Evolutionary conservation across 495 filamentous ascomycete species (phyloP).

Genomic region (Aspergillus sclerotioniger): DNA sequence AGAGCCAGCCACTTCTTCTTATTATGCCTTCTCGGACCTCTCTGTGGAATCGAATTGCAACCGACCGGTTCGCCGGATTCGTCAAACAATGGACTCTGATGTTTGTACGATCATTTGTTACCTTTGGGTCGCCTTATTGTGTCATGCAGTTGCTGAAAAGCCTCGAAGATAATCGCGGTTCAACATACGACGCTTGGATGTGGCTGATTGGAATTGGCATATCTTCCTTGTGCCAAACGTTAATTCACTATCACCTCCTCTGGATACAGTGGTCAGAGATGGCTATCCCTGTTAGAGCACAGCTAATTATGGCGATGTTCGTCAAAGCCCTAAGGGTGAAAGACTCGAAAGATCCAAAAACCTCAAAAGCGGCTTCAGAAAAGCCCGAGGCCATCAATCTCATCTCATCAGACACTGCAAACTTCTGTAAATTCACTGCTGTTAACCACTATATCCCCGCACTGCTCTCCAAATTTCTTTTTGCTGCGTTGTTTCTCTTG

Average conservation of each 20-base stretch:
- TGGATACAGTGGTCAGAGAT: constrained; percentile 4
- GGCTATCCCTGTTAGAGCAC: background rate
- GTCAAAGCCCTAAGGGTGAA: background rate
- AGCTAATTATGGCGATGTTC: background rate
- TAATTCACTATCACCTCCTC: background rate
- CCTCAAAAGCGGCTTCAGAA: background rate
- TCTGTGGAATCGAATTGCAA: constrained; percentile 1
- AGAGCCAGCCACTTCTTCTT: background rate
- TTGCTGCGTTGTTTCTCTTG: background rate
- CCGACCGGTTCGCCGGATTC: background rate
- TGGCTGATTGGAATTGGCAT: background rate
- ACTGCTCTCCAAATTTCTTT: background rate
- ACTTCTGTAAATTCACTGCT: background rate
- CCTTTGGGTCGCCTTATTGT: background rate
- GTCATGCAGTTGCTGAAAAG: constrained; percentile 2
- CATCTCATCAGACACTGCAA: background rate
- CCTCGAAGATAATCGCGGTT: background rate
- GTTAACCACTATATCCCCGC: background rate
- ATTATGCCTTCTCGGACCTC: background rate
- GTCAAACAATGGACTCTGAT: background rate
- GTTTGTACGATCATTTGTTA: background rate
- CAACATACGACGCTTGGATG: background rate
- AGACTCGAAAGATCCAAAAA: background rate
- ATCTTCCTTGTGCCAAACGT: background rate
- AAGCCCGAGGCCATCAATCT: constrained; percentile 1